phyloP scores from a whole-genome alignment of 345 rosid species.

The Passiflora organensis region DNA sequence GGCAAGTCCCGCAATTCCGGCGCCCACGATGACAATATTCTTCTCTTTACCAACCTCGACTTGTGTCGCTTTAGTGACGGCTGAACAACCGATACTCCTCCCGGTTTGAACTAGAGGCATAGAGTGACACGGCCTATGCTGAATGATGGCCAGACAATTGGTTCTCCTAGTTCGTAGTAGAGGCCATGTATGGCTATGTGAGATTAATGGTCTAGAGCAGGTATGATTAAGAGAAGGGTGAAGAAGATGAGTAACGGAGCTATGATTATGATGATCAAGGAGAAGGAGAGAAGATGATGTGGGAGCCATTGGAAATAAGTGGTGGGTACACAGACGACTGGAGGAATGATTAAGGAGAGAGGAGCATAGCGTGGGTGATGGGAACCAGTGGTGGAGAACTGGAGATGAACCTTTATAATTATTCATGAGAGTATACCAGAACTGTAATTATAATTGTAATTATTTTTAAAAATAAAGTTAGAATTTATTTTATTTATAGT shows the following conservation, averaged over 20 bases:
- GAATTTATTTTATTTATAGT: too few relatives aligned
- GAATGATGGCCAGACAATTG: too few relatives aligned
- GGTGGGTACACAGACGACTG: slow-evolving; percentile 1
- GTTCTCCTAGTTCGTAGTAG: slow-evolving; percentile 26
- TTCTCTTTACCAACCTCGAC: slow-evolving; percentile 42
- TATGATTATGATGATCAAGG: slow-evolving; percentile 21
- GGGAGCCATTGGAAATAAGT: slow-evolving; percentile 20
- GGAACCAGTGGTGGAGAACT: slow-evolving; percentile 9
- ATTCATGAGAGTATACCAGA: too few relatives aligned
- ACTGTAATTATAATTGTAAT: too few relatives aligned
- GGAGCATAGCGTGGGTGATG: not conserved
- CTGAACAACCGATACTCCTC: slow-evolving; percentile 18
- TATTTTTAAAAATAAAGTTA: too few relatives aligned
- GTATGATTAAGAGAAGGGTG: slow-evolving; percentile 3
- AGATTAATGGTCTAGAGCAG: slow-evolving; percentile 1
- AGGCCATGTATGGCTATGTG: slow-evolving; percentile 14
- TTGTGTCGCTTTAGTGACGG: slow-evolving; percentile 21
- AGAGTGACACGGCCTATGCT: too few relatives aligned
- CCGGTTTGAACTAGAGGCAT: slow-evolving; percentile 26
- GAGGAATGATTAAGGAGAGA: not conserved
- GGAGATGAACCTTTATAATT: not conserved
- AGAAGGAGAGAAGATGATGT: slow-evolving; percentile 31
- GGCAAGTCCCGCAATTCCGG: slow-evolving; percentile 88
- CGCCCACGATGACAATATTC: slow-evolving; percentile 68
- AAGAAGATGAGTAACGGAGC: slow-evolving; percentile 10